Evolutionary conservation across 2,329 filamentous ascomycete species (phyloP).

Genomic region (Beauveria medogensis): DNA sequence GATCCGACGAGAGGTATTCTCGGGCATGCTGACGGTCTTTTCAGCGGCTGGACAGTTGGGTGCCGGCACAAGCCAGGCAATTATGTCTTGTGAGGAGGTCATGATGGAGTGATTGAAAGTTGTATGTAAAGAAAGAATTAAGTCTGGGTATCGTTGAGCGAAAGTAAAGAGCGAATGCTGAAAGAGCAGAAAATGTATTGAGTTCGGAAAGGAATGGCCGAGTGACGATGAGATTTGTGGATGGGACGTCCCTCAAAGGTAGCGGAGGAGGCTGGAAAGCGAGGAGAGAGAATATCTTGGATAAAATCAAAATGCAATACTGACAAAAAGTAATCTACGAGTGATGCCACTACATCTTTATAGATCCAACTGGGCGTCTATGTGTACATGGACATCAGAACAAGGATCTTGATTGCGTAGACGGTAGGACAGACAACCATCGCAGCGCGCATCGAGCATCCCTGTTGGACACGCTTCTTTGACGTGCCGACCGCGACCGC

Average conservation of each 20-base stretch:
- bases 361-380: background rate
- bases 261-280: background rate
- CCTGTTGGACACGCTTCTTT: background rate
- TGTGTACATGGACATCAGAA: background rate
- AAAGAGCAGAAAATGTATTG: background rate
- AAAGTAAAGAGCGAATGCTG: background rate
- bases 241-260: conserved; percentile 2
- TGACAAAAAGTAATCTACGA: background rate
- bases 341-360: background rate
- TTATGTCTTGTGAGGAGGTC: conserved; percentile 21
- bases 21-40: conserved; percentile 23
- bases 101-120: conserved; percentile 5
- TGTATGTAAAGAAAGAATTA: background rate
- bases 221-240: background rate
- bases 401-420: background rate
- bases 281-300: background rate
- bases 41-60: conserved; percentile 25
- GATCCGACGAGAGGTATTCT: conserved; percentile 23
- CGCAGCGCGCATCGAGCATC: conserved; percentile 1
- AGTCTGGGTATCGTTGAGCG: conserved; percentile 8
- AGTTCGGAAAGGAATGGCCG: conserved; percentile 5
- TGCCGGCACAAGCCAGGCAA: conserved; percentile 33
- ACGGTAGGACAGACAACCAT: background rate
- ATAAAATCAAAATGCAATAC: background rate
- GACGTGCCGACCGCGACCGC: conserved; percentile 7